Evolutionary conservation across 2,329 filamentous ascomycete species (phyloP).

Genomic region (Verticillium longisporum): DNA sequence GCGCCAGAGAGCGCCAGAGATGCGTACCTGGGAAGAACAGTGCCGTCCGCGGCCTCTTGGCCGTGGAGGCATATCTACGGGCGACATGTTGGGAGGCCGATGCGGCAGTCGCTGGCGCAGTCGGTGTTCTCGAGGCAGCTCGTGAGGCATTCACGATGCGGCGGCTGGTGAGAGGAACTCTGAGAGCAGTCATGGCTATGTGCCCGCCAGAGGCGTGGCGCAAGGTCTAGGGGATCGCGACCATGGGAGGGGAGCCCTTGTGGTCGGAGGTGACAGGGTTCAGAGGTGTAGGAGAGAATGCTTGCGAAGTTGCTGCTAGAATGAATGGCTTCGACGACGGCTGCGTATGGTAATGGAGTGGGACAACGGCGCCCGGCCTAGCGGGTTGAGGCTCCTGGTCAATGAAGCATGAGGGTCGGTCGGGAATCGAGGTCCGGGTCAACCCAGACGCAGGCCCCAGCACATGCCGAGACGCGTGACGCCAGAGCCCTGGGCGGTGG

Average conservation of each 20-base stretch:
- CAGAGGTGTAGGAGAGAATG: neutral
- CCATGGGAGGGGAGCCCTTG: constrained; percentile 5
- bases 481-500: neutral
- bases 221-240: constrained; percentile 6
- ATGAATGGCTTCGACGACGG: too few species aligned
- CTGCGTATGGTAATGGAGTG: neutral
- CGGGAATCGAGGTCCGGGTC: neutral
- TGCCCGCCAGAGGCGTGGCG: constrained; percentile 11
- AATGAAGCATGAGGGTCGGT: neutral
- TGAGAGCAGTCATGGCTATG: constrained; percentile 10
- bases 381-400: neutral
- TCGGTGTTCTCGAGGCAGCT: neutral
- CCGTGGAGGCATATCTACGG: constrained; percentile 17
- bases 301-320: too few species aligned
- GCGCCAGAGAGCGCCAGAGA: neutral
- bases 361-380: neutral
- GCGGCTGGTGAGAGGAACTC: constrained; percentile 7
- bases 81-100: neutral
- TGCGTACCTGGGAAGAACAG: constrained; percentile 52
- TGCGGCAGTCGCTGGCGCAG: neutral
- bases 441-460: neutral
- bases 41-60: constrained; percentile 41
- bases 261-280: neutral
- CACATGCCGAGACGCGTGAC: neutral
- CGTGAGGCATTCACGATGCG: constrained; percentile 2